Evolutionary conservation across 495 filamentous ascomycete species (phyloP).

Genomic region (Tuber umbilicatum): DNA sequence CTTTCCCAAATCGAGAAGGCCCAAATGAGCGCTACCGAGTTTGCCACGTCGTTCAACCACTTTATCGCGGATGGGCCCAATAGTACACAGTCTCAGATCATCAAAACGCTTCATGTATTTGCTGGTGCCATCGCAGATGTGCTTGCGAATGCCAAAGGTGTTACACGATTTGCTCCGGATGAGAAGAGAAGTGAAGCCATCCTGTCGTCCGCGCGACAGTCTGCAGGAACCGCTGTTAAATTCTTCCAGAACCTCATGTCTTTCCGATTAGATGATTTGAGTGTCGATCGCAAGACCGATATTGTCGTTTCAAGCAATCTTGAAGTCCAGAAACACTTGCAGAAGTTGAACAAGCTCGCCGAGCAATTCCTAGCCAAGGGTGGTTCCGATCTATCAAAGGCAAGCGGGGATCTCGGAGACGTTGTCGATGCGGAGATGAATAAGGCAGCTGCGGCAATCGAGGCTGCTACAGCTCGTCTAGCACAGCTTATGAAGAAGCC

Average conservation of each 20-base stretch:
- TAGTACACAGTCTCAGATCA: slow-evolving; percentile 82
- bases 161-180: slow-evolving; percentile 87
- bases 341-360: slow-evolving; percentile 82
- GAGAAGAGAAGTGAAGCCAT: slow-evolving; percentile 87
- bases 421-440: slow-evolving; percentile 84
- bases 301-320: slow-evolving; percentile 94
- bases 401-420: slow-evolving; percentile 78
- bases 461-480: slow-evolving; percentile 79
- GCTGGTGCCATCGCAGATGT: slow-evolving; percentile 87
- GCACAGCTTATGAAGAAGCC: slow-evolving; percentile 90
- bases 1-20: slow-evolving; percentile 96
- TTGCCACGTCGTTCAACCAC: slow-evolving; percentile 94
- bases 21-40: slow-evolving; percentile 86
- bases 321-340: slow-evolving; percentile 84
- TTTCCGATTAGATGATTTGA: slow-evolving; percentile 83
- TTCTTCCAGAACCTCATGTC: slow-evolving; percentile 94
- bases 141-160: slow-evolving; percentile 89
- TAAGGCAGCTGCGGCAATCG: slow-evolving; percentile 93
- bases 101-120: slow-evolving; percentile 85
- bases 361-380: slow-evolving; percentile 75
- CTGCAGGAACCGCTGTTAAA: slow-evolving; percentile 79
- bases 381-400: slow-evolving; percentile 63
- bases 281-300: slow-evolving; percentile 80
- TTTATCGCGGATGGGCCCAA: slow-evolving; percentile 96
- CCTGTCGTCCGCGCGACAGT: slow-evolving; percentile 69